Conservation (phyloP, 768 basidiomycete species). For the Melanogaster broomeanus region DNA sequence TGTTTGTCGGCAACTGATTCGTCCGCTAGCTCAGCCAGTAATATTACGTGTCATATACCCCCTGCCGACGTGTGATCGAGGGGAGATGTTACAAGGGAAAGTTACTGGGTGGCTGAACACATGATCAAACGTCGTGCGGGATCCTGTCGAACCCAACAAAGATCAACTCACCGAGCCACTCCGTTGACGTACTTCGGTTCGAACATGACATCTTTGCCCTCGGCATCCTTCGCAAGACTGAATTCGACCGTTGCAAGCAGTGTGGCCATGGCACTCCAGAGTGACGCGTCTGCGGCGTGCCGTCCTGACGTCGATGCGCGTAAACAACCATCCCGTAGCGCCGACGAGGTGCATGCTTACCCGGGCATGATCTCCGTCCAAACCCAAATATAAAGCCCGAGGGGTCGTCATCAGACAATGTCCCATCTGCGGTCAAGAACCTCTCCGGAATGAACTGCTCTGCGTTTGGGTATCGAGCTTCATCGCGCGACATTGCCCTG, state of each 20-base stretch:
- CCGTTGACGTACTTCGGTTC: neutral
- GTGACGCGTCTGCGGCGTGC: neutral
- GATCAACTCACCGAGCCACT: neutral
- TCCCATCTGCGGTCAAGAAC: conserved; percentile 1
- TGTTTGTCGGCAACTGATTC: no score
- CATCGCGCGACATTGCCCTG: conserved; percentile 22
- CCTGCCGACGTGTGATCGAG: conserved; percentile 8
- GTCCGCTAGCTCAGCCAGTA: no score
- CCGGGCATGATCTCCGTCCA: no score
- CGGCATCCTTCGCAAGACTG: no score
- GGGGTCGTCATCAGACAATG: conserved; percentile 3
- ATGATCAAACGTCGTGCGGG: neutral
- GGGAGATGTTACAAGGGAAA: conserved; percentile 18
- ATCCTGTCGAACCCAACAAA: neutral
- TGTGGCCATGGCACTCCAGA: neutral
- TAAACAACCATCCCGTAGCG: no score
- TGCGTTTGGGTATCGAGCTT: conserved; percentile 17
- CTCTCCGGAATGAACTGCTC: conserved; percentile 14
- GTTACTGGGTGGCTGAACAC: conserved; percentile 5
- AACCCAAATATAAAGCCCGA: conserved; percentile 4
- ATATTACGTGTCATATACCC: conserved; percentile 5
- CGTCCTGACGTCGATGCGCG: no score
- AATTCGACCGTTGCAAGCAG: conserved; percentile 7
- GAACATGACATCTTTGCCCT: conserved; percentile 7
- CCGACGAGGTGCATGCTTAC: no score